These are phyloP conservation scores for Zangia roseola DNA, from an alignment of 768 basidiomycete genomes.

Conservation along the genomic window DNA sequence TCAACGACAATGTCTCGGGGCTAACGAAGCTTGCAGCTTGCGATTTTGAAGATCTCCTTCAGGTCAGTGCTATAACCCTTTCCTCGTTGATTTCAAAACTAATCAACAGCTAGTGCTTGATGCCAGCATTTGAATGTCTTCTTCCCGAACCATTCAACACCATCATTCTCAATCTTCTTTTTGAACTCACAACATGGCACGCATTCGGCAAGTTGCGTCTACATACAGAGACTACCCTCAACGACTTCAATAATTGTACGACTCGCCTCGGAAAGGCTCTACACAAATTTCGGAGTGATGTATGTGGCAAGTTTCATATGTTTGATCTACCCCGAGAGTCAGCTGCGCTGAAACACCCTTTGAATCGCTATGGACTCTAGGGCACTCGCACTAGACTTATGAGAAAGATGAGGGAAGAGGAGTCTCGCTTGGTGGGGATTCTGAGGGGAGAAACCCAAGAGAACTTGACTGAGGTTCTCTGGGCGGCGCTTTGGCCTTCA, in stretches of 20 bases:
- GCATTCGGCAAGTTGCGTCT: constrained; percentile 25
- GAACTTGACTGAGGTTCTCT: too few relatives aligned
- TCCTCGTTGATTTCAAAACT: too few relatives aligned
- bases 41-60: constrained; percentile 41
- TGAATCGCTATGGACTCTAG: too few relatives aligned
- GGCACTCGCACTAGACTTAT: too few relatives aligned
- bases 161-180: constrained; percentile 19
- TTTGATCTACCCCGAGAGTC: constrained; percentile 33
- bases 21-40: constrained; percentile 36
- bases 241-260: constrained; percentile 23
- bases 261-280: constrained; percentile 21
- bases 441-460: too few relatives aligned
- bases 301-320: constrained; percentile 25
- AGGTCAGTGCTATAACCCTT: constrained; percentile 6
- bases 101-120: constrained; percentile 30
- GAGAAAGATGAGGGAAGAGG: too few relatives aligned
- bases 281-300: constrained; percentile 20
- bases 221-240: constrained; percentile 22
- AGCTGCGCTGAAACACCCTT: too few relatives aligned
- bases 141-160: constrained; percentile 15
- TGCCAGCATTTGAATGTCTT: constrained; percentile 36
- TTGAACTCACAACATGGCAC: constrained; percentile 24
- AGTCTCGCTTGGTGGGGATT: too few relatives aligned
- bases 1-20: constrained; percentile 32
- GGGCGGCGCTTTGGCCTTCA: too few relatives aligned